A percentile compares a stretch with the other conserved stretches of the same genome.
phyloP scores from a whole-genome alignment of 164 flowering plant genomes.

The Macadamia tetraphylla region DNA sequence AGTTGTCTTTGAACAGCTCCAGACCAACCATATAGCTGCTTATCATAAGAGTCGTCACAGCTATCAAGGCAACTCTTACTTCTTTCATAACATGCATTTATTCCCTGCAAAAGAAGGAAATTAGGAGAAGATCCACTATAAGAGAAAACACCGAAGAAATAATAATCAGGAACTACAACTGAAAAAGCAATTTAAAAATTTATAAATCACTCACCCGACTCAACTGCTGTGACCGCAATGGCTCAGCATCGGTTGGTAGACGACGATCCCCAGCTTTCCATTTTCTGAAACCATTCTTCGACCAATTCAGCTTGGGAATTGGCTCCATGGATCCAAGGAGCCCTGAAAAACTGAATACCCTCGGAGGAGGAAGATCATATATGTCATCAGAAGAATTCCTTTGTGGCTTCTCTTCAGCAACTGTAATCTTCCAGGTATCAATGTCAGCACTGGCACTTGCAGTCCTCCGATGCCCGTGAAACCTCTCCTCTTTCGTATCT shows the following conservation, averaged over 20 bases:
- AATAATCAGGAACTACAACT: not conserved
- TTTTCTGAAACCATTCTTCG: conserved; percentile 67
- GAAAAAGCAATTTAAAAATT: not conserved
- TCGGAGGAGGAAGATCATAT: conserved; percentile 46
- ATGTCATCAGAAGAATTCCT: conserved; percentile 20
- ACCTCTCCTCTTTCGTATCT: conserved; percentile 36
- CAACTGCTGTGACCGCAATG: conserved; percentile 33
- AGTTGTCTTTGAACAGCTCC: conserved; percentile 75
- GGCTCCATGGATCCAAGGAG: conserved; percentile 47
- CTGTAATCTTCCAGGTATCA: conserved; percentile 60
- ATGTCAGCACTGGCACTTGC: conserved; percentile 86
- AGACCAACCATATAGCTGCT: conserved; percentile 77
- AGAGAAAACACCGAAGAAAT: not conserved
- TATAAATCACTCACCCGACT: conserved; percentile 36
- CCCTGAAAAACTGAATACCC: conserved; percentile 61
- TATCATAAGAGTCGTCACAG: conserved; percentile 62
- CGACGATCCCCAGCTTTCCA: conserved; percentile 48
- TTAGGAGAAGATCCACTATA: not conserved
- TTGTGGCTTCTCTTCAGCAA: conserved; percentile 30
- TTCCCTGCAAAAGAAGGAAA: conserved; percentile 31
- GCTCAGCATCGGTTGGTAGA: conserved; percentile 35
- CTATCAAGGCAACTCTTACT: conserved; percentile 64
- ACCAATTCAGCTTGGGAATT: conserved; percentile 51
- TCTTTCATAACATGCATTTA: conserved; percentile 54
- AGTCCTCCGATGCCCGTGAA: conserved; percentile 66